Percentiles rank a stretch among this genome's conserved stretches.
Conservation (phyloP, 2,329 filamentous ascomycete genomes). For the Aureobasidium musti region DNA sequence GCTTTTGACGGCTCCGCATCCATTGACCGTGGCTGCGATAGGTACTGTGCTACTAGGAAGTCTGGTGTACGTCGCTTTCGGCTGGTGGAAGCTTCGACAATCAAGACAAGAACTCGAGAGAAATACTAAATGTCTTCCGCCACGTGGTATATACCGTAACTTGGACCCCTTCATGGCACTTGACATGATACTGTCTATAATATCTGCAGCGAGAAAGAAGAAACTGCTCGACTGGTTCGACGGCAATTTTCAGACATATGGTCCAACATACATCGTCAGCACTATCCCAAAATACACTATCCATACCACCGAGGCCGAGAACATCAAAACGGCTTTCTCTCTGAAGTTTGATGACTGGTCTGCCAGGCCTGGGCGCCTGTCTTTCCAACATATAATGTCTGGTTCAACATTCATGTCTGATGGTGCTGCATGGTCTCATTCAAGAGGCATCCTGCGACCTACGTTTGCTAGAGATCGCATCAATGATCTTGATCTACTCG, state of each 20-base stretch:
- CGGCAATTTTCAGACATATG: conserved; percentile 13
- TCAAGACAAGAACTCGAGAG: conserved; percentile 3
- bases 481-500: conserved; percentile 59
- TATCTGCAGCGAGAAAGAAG: conserved; percentile 25
- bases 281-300: conserved; percentile 41
- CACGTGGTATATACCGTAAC: not conserved
- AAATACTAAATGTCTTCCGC: not conserved
- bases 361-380: conserved; percentile 37
- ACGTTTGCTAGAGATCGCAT: conserved; percentile 58
- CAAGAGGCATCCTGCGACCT: conserved; percentile 54
- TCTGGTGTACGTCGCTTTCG: not conserved
- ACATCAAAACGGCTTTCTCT: conserved; percentile 51
- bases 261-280: conserved; percentile 47
- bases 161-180: conserved; percentile 19
- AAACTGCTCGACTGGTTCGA: conserved; percentile 22
- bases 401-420: conserved; percentile 50
- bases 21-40: not conserved
- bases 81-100: not conserved
- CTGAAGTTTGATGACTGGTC: conserved; percentile 52
- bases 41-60: not conserved
- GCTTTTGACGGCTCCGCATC: not conserved
- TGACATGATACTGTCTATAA: conserved; percentile 12
- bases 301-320: conserved; percentile 51
- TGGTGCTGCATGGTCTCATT: conserved; percentile 44
- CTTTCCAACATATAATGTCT: conserved; percentile 48